Evolutionary conservation across 768 basidiomycete species (phyloP), one percentile per base, ranked within the genome.

Genomic region (Antrodiella citrinella): DNA sequence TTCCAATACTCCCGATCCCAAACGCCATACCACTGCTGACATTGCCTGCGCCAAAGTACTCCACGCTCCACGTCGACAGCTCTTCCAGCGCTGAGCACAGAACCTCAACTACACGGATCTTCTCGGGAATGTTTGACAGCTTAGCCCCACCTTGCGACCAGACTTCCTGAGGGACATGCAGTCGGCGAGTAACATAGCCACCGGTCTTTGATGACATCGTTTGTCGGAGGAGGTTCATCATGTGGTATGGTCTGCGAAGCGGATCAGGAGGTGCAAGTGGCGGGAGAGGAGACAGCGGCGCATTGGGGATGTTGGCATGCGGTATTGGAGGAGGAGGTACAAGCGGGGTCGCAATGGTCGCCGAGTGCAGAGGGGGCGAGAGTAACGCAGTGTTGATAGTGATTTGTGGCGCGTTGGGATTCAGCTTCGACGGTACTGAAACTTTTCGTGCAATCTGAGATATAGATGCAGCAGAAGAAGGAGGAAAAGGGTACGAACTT

Each of bases 81-180:
- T 91, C 86, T 54, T 91, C 86, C 56, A 94, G 71, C 23, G 88
- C 89, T 23, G 80, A 77, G 55, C 80, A 81, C 20, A 95, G 69
- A 46, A 91, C 80, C 51, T 84, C 83, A 38, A 95, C 82, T 48
- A 90, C 86, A 35, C 87, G 81, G 40, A 92, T 81, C 68, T 96
- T 94, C 59, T 93, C 90, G 45, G 81, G 76, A 26, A 92, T 61
- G 60, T 88, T 91, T 26, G 72, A 70, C 45, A 96, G 75, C 64
- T 92, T 93, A 24, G 86, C 88, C 39, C 91, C 91, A 23, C 86
- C 86, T 62, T 91, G 87, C 41, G 88, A 86, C 92, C 92, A 95
- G 20, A 93, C 86, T 61, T 90, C 88, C 49, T 81, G 80, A 12
- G 92, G 91, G 23, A 95, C 86, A 65, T 92, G 91, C 56, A 95